Evolutionary conservation across 495 filamentous ascomycete genomes (phyloP), one percentile per base, ranked within the genome.

Genomic region (Lasiosphaeriaceae sp.): DNA sequence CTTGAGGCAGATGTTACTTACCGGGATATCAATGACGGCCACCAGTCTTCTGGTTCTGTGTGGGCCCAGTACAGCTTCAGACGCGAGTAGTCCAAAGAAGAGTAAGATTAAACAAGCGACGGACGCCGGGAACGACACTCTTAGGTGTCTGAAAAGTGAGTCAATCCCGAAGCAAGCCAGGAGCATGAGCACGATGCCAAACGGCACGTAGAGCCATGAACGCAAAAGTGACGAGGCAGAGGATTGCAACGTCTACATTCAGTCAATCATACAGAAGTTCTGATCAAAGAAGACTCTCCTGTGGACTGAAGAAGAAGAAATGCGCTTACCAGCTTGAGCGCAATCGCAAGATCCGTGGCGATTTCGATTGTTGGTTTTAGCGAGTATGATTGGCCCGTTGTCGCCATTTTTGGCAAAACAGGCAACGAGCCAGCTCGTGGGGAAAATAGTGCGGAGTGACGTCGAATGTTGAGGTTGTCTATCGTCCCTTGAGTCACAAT

Each of bases 71-170:
- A 74, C 23, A 6, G 64, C 29, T 58, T 80, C 74, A 22, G 64
- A 74, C 7, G 71, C 26, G 11, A 80, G 69, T 24, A 83, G 64
- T 0, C 57, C 71, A 20, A 76, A 61, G 59, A 81, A 81, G 14
- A 82, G 64, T 26, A 77, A 49, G 21, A 82, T 64, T 59, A 83
- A 68, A 41, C 74, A 76, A 3, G 80, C 75, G 7, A 83, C 79
- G 17, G 78, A 79, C 22, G 80, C 74, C 0, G 80, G 80, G 58
- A 84, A 84, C 1, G 75, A 70, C 3, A 81, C 69, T 11, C 73
- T 70, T 53, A 73, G 74, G 11, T 77, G 60, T 35, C 69, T 62
- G 47, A 83, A 77, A n/a, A 80, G 64, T 31, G 69, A 71, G 56
- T 79, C 71, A 20, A 83, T 67, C 16, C 74, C 81, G 63, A 77